Evolutionary conservation across 768 basidiomycete species (phyloP), one percentile per base, ranked within the genome.

Genomic region (Cubamyces lactineus): DNA sequence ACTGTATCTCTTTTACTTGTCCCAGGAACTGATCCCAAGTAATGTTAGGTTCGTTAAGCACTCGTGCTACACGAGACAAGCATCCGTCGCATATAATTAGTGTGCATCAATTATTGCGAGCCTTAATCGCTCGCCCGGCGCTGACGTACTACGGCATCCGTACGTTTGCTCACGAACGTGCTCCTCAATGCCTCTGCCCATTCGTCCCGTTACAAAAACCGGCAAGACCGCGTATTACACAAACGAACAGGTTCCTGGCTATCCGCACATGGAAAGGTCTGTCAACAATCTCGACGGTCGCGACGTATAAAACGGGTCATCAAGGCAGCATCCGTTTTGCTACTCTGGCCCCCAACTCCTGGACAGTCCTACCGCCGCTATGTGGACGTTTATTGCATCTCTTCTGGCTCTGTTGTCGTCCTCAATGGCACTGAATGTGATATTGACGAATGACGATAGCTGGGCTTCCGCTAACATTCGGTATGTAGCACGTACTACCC

Each of bases 391-490:
- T 42, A 11, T 47, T 23, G 51, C 28, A n/a, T 16, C 53, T 9
- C 11, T 67, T 30, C 50, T 66, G 13, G 61, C 62, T 5, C 45
- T 66, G 2, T 53, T 52, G 16, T 65, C 66, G 26, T 62, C 56
- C 15, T 60, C 56, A 7, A 54, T 64, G 3, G 68, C 63, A 23
- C 57, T 74, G 57, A 73, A 74, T 55, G 71, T 74, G 42, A 53
- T 74, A 48, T 57, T 74, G 53, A 71, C 69, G 16, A 74, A 74
- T 57, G 73, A 74, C 52, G 73, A 74, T 49, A 72, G 70, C 41
- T 72, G 73, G 73, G 73, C 72, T n/a, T 70, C 72, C 11, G 73
- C 73, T 7, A 74, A 74, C 60, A 72, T 74, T 41, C 67, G 73
- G 72, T 71, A 50, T 11, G 66, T 45, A 7, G 4, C 15, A 43